phyloP scores from a whole-genome alignment of 495 filamentous ascomycete species.

The Aspergillus olivimuriae region DNA sequence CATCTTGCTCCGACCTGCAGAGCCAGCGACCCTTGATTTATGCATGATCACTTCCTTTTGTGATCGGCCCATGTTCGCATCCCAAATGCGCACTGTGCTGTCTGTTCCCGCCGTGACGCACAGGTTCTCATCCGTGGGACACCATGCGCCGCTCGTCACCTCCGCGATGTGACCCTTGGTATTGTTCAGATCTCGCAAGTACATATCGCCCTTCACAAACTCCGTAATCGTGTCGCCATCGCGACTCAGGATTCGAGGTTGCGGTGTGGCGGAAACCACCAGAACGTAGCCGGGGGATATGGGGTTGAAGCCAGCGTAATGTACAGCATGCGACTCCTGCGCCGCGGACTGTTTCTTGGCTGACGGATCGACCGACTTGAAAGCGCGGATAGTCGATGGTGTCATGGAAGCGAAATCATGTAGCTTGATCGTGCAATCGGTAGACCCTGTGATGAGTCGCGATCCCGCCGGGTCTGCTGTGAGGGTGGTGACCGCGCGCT shows the following conservation, averaged over 20 bases:
- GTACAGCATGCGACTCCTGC: slow-evolving; percentile 79
- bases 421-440: slow-evolving; percentile 84
- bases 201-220: slow-evolving; percentile 97
- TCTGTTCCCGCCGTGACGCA: slow-evolving; percentile 90
- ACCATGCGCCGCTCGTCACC: slow-evolving; percentile 81
- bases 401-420: slow-evolving; percentile 97
- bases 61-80: slow-evolving; percentile 75
- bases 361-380: slow-evolving; percentile 86
- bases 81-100: slow-evolving; percentile 93
- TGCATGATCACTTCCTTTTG: slow-evolving; percentile 94
- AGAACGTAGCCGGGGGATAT: slow-evolving; percentile 74
- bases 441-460: slow-evolving; percentile 80
- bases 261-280: slow-evolving; percentile 77
- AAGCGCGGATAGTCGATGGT: slow-evolving; percentile 83
- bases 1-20: slow-evolving; percentile 87
- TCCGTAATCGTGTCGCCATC: slow-evolving; percentile 81
- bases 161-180: slow-evolving; percentile 95
- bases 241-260: slow-evolving; percentile 80
- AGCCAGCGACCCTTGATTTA: slow-evolving; percentile 79
- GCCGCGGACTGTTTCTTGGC: slow-evolving; percentile 63
- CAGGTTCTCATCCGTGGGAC: slow-evolving; percentile 71
- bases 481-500: slow-evolving; percentile 76
- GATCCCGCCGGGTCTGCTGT: slow-evolving; percentile 80
- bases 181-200: slow-evolving; percentile 89
- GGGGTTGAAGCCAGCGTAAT: slow-evolving; percentile 82